Evolutionary conservation across 2,329 filamentous ascomycete species (phyloP), one percentile per base, ranked within the genome.

Genomic region (Colletotrichum liriopes): DNA sequence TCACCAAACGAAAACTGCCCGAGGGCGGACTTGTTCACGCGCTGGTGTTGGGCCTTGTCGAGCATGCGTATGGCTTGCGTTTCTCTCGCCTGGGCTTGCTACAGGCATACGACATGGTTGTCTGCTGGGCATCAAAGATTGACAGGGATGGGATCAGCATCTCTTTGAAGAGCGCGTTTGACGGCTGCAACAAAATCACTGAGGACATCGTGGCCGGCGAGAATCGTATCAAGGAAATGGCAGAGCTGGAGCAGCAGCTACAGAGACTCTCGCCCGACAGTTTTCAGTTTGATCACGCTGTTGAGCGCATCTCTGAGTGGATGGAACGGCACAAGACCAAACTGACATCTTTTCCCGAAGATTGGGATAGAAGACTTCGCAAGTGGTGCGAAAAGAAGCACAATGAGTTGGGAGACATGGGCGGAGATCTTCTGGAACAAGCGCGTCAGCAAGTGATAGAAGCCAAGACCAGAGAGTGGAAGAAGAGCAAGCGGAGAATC

Each of bases 81-180:
- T 54, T 29, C 16, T 64, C 61, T 16, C 61, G 47, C n/a, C 37
- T 43, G 29, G 61, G 61, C 11, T 26, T 64, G 18, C 61, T 64
- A 16, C 61, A 64, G 18, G 61, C 47, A 20, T 54, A 64, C 12
- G 61, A 64, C 61, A 64, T 64, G 61, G 49, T 39, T 4, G 35
- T 64, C 16, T 64, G 47, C 61, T 54, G 61, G 61, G 61, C 47
- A 12, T 52, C 61, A 6, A 52, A 52, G 47, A 23, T 54, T 47
- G 47, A 43, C 7, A 64, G 23, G 2, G 47, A 64, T 0, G 47
- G 61, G 20, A 9, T 14, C 23, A 64, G 61, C 47, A 32, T 54
- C 23, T 41, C 61, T 8, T 9, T 64, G 49, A 52, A 35, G 35
- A 35, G 20, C 3, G 61, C 49, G 12, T 64, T 64, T 9, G 49